Percentiles rank a stretch among this genome's conserved stretches.
These are phyloP conservation scores for Gossypium thurberi DNA, from an alignment of 345 rosid genomes.

Conservation along the genomic window DNA sequence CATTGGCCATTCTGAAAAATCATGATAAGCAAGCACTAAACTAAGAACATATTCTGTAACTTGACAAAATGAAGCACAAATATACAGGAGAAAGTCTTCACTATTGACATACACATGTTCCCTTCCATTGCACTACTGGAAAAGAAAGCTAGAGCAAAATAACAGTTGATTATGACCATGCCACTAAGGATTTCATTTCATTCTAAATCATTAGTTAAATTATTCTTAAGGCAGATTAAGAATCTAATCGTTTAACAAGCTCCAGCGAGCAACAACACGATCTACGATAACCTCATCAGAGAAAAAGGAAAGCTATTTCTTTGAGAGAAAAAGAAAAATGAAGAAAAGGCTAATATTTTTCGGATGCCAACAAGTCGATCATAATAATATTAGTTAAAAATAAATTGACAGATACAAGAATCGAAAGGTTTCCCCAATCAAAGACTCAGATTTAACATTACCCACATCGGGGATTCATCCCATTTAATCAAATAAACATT, in stretches of 20 bases:
- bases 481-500: neutral
- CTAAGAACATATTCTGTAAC: neutral
- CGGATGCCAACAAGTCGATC: neutral
- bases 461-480: neutral
- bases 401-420: slow-evolving; percentile 3
- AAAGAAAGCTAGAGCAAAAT: neutral
- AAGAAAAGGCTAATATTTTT: neutral
- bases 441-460: neutral
- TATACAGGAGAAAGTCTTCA: neutral
- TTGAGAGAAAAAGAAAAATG: neutral
- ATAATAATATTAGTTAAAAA: neutral
- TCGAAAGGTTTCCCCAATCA: neutral
- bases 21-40: neutral
- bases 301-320: neutral
- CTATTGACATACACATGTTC: neutral
- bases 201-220: slow-evolving; percentile 1
- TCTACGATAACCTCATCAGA: neutral
- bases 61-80: neutral
- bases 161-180: too few relatives aligned
- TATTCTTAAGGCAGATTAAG: neutral
- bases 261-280: slow-evolving; percentile 2
- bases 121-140: neutral
- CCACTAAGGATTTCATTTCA: neutral
- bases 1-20: slow-evolving; percentile 56
- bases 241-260: neutral